Conservation (phyloP, 768 basidiomycete genomes). For the Hebeloma cylindrosporum region DNA sequence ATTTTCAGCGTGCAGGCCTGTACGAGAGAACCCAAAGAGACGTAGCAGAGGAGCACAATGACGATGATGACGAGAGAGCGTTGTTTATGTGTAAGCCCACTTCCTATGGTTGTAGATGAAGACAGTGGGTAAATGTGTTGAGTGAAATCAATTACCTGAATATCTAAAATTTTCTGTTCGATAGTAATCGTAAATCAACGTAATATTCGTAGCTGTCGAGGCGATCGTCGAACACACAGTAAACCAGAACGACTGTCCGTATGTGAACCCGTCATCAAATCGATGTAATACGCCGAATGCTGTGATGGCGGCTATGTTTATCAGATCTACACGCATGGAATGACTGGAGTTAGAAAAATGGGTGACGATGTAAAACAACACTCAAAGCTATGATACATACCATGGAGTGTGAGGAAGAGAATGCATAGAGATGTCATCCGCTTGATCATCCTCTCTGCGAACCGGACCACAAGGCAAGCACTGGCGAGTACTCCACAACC, state of each 20-base stretch:
- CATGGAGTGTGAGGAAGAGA: slow-evolving; percentile 67
- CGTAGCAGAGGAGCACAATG: slow-evolving; percentile 70
- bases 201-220: slow-evolving; percentile 65
- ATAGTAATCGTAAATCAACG: slow-evolving; percentile 61
- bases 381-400: slow-evolving; percentile 40
- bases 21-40: slow-evolving; percentile 69
- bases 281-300: slow-evolving; percentile 64
- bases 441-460: slow-evolving; percentile 67
- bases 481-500: slow-evolving; percentile 69
- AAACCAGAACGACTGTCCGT: slow-evolving; percentile 73
- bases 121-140: slow-evolving; percentile 2
- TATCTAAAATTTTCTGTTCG: slow-evolving; percentile 60
- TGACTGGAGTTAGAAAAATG: slow-evolving; percentile 3
- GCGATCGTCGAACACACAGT: slow-evolving; percentile 72
- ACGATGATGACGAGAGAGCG: slow-evolving; percentile 77
- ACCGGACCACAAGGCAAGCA: slow-evolving; percentile 62
- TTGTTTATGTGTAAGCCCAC: slow-evolving; percentile 79
- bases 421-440: slow-evolving; percentile 63
- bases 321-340: slow-evolving; percentile 58
- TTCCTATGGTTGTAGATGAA: slow-evolving; percentile 42
- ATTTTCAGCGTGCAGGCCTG: slow-evolving; percentile 54
- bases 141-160: slow-evolving; percentile 44
- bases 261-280: slow-evolving; percentile 66
- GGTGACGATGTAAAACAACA: too few species aligned
- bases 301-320: slow-evolving; percentile 61